Percentiles rank a stretch among this genome's conserved stretches.
Evolutionary conservation across 73 alveolate genomes (phyloP).

Genomic region (Paramecium biaurelia): DNA sequence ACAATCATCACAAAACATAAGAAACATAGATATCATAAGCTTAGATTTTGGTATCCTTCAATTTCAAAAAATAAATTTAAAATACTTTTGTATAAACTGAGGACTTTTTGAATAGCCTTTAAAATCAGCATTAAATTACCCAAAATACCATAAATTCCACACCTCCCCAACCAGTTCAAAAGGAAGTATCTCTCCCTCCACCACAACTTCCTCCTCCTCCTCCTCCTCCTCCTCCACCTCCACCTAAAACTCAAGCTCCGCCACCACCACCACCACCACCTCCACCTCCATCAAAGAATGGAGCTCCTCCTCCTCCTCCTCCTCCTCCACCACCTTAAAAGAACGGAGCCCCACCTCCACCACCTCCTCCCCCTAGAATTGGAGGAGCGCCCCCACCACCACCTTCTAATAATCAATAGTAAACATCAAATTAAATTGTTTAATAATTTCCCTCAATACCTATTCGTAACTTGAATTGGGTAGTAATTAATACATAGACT

Average conservation of each 20-base stretch:
- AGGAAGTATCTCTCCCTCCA: neutral
- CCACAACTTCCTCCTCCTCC: neutral
- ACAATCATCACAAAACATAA: neutral
- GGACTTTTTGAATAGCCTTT: neutral
- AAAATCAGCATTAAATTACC: neutral
- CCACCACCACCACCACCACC: slow-evolving; percentile 36
- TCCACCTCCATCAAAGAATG: neutral
- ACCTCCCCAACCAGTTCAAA: neutral
- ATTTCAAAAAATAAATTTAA: neutral
- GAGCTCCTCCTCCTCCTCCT: slow-evolving; percentile 25
- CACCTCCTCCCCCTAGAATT: neutral
- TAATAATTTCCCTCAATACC: neutral
- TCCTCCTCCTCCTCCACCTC: neutral
- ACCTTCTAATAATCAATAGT: neutral
- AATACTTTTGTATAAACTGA: neutral
- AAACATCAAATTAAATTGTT: neutral
- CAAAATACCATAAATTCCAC: neutral
- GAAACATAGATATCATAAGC: neutral
- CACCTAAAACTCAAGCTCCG: neutral
- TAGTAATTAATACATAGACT: neutral
- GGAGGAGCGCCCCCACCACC: slow-evolving; percentile 38
- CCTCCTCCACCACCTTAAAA: neutral
- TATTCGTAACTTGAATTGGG: neutral
- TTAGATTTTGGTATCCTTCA: neutral
- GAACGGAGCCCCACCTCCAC: slow-evolving; percentile 33